Evolutionary conservation across 768 basidiomycete species (phyloP), one percentile per base, ranked within the genome.

Genomic region (Amanita pseudoporphyria): DNA sequence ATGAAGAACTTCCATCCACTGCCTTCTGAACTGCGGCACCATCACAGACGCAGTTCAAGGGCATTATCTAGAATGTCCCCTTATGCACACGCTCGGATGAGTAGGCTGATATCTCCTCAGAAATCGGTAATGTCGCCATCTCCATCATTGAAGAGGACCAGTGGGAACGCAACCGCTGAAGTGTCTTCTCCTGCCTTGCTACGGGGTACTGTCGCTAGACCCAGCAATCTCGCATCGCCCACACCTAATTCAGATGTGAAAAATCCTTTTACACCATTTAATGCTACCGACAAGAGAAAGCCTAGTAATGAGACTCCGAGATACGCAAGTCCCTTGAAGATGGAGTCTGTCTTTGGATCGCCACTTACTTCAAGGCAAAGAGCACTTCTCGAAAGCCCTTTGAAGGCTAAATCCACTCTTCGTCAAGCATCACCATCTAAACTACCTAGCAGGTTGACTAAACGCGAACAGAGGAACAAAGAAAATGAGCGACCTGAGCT

Each of bases 1-100:
- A 22, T 33, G 24, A 41, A 42, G 28, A 50, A 42, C 40, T 50
- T 22, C n/a, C 28, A 14, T 14, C 49, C 49, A 9, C 18, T 50
- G 22, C 49, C 49, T 13, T 40, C 26, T 36, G 49, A 50, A 33
- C 31, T 49, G 5, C 39, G 40, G 1, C 31, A 14, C 7, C 40
- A 18, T 16, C 21, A 21, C 21, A 28, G 47, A 32, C 28, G 40
- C 5, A 33, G 32, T 6, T 50, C 49, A 16, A 50, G 49, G 22
- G 22, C 9, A 4, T 43, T n/a, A n/a, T 36, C 24, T 3, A 24
- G 31, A 28, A 32, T 26, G 32, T 48, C 49, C 1, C 49, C 49
- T 33, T 50, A 50, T 24, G 41, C 40, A 7, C 28, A 41, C 2
- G 28, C 28, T 12, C 47, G 37, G 28, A 28, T 32, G n/a, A 43